Evolutionary conservation across 148 eudicot species (phyloP).

Genomic region (Diospyros kaki): DNA sequence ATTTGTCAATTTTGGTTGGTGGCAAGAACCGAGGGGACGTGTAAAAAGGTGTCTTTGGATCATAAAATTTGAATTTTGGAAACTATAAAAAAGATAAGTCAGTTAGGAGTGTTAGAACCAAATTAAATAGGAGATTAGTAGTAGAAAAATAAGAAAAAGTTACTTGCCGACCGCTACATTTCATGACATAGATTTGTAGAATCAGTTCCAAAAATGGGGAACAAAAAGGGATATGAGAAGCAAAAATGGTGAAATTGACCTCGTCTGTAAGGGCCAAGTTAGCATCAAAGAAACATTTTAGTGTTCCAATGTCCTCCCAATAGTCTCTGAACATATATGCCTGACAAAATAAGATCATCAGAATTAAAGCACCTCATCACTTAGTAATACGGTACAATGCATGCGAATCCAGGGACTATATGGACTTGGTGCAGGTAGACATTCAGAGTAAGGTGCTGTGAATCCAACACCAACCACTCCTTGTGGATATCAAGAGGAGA

Average conservation of each 20-base stretch:
- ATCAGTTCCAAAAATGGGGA: background rate
- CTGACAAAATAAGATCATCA: conserved; percentile 31
- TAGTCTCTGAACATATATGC: conserved; percentile 92
- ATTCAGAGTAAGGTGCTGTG: background rate
- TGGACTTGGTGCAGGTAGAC: conserved; percentile 82
- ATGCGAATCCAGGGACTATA: conserved; percentile 77
- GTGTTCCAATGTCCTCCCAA: conserved; percentile 98
- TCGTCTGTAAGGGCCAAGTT: conserved; percentile 87
- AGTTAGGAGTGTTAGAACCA: background rate
- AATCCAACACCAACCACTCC: too few species aligned
- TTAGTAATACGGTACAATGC: background rate
- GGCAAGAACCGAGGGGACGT: conserved; percentile 92
- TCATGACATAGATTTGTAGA: background rate
- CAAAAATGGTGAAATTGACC: conserved; percentile 29
- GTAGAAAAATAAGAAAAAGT: background rate
- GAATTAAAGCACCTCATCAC: background rate
- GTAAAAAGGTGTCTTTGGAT: conserved; percentile 92
- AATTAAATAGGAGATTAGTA: background rate
- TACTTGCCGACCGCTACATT: background rate
- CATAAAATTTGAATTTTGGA: conserved; percentile 79
- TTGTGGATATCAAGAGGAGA: too few species aligned
- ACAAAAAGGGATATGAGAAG: background rate
- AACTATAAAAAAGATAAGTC: conserved; percentile 35
- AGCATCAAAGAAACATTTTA: conserved; percentile 81
- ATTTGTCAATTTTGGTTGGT: conserved; percentile 82